Percentiles rank a stretch among this genome's conserved stretches.
Evolutionary conservation across 2,329 filamentous ascomycete species (phyloP).

Genomic region (Coniella vitis): DNA sequence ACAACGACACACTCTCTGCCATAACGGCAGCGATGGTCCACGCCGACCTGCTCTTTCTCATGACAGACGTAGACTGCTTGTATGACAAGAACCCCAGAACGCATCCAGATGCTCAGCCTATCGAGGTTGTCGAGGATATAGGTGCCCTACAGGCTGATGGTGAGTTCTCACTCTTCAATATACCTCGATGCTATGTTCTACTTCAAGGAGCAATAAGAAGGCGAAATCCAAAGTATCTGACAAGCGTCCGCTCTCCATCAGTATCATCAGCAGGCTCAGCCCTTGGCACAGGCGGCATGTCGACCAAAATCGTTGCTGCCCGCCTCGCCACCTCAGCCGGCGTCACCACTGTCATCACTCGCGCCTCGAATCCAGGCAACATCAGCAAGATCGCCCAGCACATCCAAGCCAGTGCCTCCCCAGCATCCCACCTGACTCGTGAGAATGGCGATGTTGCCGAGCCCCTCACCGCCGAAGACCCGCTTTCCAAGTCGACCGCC

Average conservation of each 20-base stretch:
- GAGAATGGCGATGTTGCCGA: slow-evolving; percentile 20
- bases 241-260: slow-evolving; percentile 24
- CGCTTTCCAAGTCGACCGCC: slow-evolving; percentile 33
- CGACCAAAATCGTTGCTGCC: slow-evolving; percentile 92
- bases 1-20: slow-evolving; percentile 95
- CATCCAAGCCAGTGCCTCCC: slow-evolving; percentile 55
- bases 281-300: slow-evolving; percentile 93
- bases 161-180: slow-evolving; percentile 27
- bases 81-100: slow-evolving; percentile 93
- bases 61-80: slow-evolving; percentile 97
- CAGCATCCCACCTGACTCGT: slow-evolving; percentile 23
- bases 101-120: slow-evolving; percentile 77
- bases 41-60: slow-evolving; percentile 91
- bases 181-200: background rate
- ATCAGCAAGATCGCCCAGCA: slow-evolving; percentile 81
- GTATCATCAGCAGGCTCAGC: slow-evolving; percentile 85
- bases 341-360: slow-evolving; percentile 91
- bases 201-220: too few relatives aligned
- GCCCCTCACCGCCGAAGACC: slow-evolving; percentile 26
- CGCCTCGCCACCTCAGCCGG: slow-evolving; percentile 87
- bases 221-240: background rate
- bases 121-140: slow-evolving; percentile 90
- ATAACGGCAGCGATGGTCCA: slow-evolving; percentile 97
- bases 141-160: slow-evolving; percentile 72
- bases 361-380: slow-evolving; percentile 88